Evolutionary conservation across 78 protist species (phyloP).

Genomic region (Cavenderia fasciculata): DNA sequence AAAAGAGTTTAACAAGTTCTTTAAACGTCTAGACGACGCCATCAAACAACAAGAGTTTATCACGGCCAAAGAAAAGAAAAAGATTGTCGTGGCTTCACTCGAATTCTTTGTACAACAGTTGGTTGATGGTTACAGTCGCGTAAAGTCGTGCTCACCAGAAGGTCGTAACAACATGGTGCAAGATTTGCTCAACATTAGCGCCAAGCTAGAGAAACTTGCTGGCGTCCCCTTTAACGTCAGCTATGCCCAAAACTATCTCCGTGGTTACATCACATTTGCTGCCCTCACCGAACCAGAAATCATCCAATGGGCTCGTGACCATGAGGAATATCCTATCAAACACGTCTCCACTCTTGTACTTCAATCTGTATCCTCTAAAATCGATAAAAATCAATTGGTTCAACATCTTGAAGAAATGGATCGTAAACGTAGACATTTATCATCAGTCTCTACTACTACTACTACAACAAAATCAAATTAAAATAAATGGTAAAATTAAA

Average conservation of each 20-base stretch:
- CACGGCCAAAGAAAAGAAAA: background rate
- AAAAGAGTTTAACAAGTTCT: conserved; percentile 2
- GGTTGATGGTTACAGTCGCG: conserved; percentile 63
- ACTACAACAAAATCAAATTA: too few relatives aligned
- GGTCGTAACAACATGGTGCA: conserved; percentile 68
- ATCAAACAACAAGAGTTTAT: background rate
- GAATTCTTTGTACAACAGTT: conserved; percentile 56
- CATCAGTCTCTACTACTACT: too few relatives aligned
- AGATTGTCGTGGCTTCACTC: conserved; percentile 2
- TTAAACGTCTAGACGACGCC: conserved; percentile 25
- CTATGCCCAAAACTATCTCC: conserved; percentile 36
- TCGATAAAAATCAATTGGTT: background rate
- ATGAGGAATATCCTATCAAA: conserved; percentile 65
- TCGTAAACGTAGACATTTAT: conserved; percentile 48
- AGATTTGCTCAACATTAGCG: conserved; percentile 27
- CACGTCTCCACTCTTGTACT: conserved; percentile 15
- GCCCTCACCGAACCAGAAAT: conserved; percentile 5
- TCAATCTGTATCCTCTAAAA: conserved; percentile 15
- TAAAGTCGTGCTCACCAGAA: conserved; percentile 41
- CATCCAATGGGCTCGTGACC: conserved; percentile 29
- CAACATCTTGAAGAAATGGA: conserved; percentile 61
- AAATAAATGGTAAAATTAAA: too few relatives aligned
- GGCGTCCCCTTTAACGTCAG: conserved; percentile 52
- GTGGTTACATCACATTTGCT: conserved; percentile 28
- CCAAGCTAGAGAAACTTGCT: conserved; percentile 25